These are phyloP conservation scores for Calonectria montana DNA, from an alignment of 2,329 filamentous ascomycete genomes.

Conservation along the genomic window DNA sequence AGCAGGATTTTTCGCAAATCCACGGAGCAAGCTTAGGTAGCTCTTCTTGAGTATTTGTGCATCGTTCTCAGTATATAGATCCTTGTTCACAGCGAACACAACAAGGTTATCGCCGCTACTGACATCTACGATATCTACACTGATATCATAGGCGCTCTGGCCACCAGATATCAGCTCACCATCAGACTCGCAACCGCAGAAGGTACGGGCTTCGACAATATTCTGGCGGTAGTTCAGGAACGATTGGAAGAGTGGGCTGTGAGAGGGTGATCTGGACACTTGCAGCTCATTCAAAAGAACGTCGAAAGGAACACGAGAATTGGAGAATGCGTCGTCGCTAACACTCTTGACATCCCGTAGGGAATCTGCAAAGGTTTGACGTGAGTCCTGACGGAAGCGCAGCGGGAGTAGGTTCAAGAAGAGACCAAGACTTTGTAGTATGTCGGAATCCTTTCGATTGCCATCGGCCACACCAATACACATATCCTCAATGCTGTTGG, in stretches of 20 bases:
- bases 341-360: not conserved
- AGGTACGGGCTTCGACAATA: slow-evolving; percentile 28
- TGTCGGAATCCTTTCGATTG: slow-evolving; percentile 16
- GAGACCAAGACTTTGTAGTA: slow-evolving; percentile 18
- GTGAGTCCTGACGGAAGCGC: not conserved
- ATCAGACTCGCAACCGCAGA: not conserved
- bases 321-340: not conserved
- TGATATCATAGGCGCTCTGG: not conserved
- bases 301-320: slow-evolving; percentile 15
- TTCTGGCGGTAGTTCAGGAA: not conserved
- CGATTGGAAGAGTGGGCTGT: slow-evolving; percentile 11
- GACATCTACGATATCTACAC: not conserved
- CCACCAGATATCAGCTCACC: not conserved
- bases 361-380: not conserved
- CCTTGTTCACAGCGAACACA: not conserved
- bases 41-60: not conserved
- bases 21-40: not conserved
- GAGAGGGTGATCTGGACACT: not conserved
- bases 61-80: not conserved
- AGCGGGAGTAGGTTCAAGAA: slow-evolving; percentile 24
- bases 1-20: not conserved
- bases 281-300: slow-evolving; percentile 9
- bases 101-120: not conserved
- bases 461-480: slow-evolving; percentile 25
- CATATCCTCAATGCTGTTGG: slow-evolving; percentile 7